Conservation (phyloP, 805 yeast species). For the Metschnikowia bowlesiae region DNA sequence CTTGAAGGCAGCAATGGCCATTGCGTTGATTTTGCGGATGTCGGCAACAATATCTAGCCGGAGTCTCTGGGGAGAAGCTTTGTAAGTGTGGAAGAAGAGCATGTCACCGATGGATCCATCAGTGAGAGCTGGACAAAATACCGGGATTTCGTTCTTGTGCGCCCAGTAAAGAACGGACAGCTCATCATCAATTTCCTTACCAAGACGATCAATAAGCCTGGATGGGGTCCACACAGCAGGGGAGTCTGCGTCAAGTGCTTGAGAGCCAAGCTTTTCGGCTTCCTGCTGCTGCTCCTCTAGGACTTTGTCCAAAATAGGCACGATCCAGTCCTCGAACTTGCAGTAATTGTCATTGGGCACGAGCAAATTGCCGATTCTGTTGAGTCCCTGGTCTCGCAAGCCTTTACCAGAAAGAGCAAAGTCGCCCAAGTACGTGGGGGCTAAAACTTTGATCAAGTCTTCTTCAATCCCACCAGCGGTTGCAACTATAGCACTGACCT, state of each 20-base stretch:
- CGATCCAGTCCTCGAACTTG: conserved; percentile 97
- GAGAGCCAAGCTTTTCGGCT: conserved; percentile 46
- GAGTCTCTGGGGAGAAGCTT: conserved; percentile 83
- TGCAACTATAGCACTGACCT: conserved; percentile 94
- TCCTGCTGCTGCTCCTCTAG: conserved; percentile 81
- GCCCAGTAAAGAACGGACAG: conserved; percentile 96
- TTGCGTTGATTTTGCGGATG: conserved; percentile 82
- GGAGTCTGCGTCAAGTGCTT: conserved; percentile 57
- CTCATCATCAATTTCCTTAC: conserved; percentile 93
- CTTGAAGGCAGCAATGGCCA: conserved; percentile 89
- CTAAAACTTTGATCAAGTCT: conserved; percentile 92
- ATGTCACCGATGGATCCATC: conserved; percentile 99
- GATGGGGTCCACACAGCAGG: conserved; percentile 92
- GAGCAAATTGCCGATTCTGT: conserved; percentile 93
- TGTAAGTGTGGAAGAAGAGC: conserved; percentile 97
- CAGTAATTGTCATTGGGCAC: conserved; percentile 99
- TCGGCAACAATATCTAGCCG: conserved; percentile 92
- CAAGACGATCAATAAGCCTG: conserved; percentile 83
- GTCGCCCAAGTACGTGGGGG: conserved; percentile 94
- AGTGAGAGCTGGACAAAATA: conserved; percentile 95
- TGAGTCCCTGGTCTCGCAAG: conserved; percentile 92
- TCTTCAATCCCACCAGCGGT: conserved; percentile 98
- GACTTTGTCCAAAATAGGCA: conserved; percentile 84
- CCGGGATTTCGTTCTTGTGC: conserved; percentile 91
- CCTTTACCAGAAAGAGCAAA: conserved; percentile 75